Percentiles rank a stretch among this genome's conserved stretches.
Conservation (phyloP, 148 eudicot species). For the Vaccinium darrowii region DNA sequence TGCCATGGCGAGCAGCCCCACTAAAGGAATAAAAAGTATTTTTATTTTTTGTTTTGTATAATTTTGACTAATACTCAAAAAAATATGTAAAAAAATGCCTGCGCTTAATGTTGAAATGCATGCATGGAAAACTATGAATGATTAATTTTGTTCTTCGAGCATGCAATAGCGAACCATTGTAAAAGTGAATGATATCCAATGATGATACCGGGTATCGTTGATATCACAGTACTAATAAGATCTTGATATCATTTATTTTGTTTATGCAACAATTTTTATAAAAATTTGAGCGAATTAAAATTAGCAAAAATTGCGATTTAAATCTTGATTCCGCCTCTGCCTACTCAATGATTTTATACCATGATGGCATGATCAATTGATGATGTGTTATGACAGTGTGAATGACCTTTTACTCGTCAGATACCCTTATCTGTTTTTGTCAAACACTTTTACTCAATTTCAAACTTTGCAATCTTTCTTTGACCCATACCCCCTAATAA, state of each 20-base stretch:
- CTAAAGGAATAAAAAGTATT: too few species aligned
- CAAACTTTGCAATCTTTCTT: conserved; percentile 28
- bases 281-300: background rate
- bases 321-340: background rate
- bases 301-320: background rate
- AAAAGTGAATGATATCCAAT: background rate
- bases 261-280: background rate
- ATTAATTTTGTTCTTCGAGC: background rate
- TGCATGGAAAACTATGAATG: background rate
- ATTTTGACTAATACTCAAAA: background rate
- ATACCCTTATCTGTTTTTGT: conserved; percentile 1
- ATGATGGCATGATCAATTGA: background rate
- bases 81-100: too few species aligned
- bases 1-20: too few species aligned
- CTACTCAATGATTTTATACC: background rate
- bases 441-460: conserved; percentile 12
- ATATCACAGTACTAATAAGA: background rate
- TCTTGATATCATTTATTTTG: background rate
- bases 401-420: background rate
- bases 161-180: background rate
- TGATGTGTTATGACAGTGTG: background rate
- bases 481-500: conserved; percentile 25
- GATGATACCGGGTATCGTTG: background rate
- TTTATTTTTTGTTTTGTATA: too few species aligned
- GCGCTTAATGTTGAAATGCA: background rate